These are phyloP conservation scores for Stellera chamaejasme DNA, from an alignment of 345 rosid genomes.

Conservation along the genomic window DNA sequence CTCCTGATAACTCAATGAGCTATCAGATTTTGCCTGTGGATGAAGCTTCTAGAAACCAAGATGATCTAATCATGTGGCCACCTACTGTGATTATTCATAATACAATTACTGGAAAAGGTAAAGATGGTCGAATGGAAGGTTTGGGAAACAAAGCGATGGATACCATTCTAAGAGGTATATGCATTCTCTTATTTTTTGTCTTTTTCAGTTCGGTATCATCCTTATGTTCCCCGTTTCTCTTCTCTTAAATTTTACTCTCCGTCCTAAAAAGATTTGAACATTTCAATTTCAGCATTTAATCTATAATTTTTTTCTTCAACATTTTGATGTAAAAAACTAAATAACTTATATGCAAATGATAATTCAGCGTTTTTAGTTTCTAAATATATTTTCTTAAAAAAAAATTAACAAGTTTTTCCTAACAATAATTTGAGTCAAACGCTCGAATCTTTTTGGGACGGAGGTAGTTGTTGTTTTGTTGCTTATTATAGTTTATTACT, in stretches of 20 bases:
- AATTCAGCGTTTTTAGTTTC: too few relatives aligned
- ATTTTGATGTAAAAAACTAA: too few relatives aligned
- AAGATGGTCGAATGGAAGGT: constrained; percentile 96
- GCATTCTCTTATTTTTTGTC: constrained; percentile 20
- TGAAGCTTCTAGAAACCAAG: constrained; percentile 72
- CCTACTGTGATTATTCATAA: constrained; percentile 89
- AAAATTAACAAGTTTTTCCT: too few relatives aligned
- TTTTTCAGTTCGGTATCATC: constrained; percentile 12
- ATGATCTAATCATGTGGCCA: constrained; percentile 95
- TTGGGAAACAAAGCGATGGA: constrained; percentile 97
- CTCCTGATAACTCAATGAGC: constrained; percentile 82
- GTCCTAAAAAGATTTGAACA: too few relatives aligned
- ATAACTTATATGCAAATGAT: too few relatives aligned
- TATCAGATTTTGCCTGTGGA: constrained; percentile 71
- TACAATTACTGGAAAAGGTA: constrained; percentile 88
- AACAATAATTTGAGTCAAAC: too few relatives aligned
- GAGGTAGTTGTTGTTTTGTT: neutral
- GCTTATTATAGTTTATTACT: neutral
- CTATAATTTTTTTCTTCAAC: too few relatives aligned
- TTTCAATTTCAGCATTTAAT: too few relatives aligned
- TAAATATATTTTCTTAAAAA: too few relatives aligned
- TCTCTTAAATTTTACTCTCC: constrained; percentile 6
- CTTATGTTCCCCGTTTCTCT: constrained; percentile 6
- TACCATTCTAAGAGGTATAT: constrained; percentile 82
- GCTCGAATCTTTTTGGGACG: too few relatives aligned